These are phyloP conservation scores for Hypoxylon rubiginosum DNA, from an alignment of 2,329 filamentous ascomycete species.

Conservation along the genomic window DNA sequence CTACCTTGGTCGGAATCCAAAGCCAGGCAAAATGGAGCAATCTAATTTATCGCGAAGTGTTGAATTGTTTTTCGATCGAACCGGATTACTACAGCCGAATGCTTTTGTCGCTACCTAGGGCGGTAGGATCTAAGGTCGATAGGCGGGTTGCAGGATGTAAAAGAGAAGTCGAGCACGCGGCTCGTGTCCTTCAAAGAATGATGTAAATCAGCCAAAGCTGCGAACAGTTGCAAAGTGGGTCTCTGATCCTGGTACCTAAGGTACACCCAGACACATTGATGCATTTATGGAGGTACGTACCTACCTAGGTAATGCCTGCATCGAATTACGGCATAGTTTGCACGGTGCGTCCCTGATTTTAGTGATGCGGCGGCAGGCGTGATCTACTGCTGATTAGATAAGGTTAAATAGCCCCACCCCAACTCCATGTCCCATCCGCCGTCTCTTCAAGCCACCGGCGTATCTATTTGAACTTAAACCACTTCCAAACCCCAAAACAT, in stretches of 20 bases:
- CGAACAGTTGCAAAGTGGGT: conserved; percentile 10
- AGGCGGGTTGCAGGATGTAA: conserved; percentile 6
- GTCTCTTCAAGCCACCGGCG: background rate
- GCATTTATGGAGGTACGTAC: background rate
- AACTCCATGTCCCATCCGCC: conserved; percentile 5
- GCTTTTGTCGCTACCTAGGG: background rate
- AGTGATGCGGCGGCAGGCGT: too few species aligned
- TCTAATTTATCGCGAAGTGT: conserved; percentile 14
- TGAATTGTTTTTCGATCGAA: background rate
- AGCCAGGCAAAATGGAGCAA: background rate
- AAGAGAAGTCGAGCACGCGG: conserved; percentile 11
- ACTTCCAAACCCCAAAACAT: background rate
- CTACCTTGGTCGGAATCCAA: conserved; percentile 19
- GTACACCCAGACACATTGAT: too few species aligned
- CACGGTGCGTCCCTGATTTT: too few species aligned
- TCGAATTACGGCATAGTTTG: too few species aligned
- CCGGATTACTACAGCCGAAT: background rate
- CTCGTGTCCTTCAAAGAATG: conserved; percentile 33
- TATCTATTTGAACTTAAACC: background rate
- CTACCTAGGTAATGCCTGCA: background rate
- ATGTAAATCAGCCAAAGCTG: conserved; percentile 24
- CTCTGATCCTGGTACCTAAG: background rate
- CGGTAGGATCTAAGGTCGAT: background rate
- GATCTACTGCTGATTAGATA: conserved; percentile 33
- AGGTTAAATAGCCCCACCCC: conserved; percentile 22